Base-by-base conservation (phyloP, 768 basidiomycete species). In the Pulveroboletus sp. region DNA sequence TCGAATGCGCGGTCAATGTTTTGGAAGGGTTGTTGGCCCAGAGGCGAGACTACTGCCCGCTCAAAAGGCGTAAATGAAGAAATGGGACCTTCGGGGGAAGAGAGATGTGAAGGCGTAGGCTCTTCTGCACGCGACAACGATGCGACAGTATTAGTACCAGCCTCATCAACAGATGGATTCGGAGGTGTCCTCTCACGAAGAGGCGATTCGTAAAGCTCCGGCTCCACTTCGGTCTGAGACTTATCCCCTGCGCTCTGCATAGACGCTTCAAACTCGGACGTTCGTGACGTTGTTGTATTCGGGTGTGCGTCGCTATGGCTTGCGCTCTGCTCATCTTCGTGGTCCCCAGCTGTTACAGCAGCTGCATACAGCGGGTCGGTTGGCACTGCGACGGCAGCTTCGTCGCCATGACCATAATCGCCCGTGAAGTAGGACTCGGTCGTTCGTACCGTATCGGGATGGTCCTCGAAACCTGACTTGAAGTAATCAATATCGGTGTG, bases 191-290 rank as follows among this genome's bases (percentile, higher is more conserved):
- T 26, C 42, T 59, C 54, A 17, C 35, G 47, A 41, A 40, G 32
- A 51, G 56, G 44, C 52, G 51, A 38, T 60, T 49, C 46, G 51
- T 57, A 41, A 18, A n/a, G 24, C 39, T 46, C 46, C 39, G 56
- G 45, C 21, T 43, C 49, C 38, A 27, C 50, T 28, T 50, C 26
- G 26, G 55, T 36, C 57, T 59, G 30, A 42, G 49, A 61, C 46
- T 53, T 71, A 63, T 51, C 57, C 44, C 58, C 67, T 18, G 47
- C 15, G 37, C 28, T 57, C 50, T 56, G 52, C 21, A 53, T 57
- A 41, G 63, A 66, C 37, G 79, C 54, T 56, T 77, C 75, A 66
- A 82, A 81, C 6, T 81, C 81, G n/a, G 78, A 77, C 9, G 72
- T 68, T 21, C 47, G 58, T 11, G 59, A 55, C 37, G 56, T 48